Conservation (phyloP, 306 rosid species). For the Prunus padus region DNA sequence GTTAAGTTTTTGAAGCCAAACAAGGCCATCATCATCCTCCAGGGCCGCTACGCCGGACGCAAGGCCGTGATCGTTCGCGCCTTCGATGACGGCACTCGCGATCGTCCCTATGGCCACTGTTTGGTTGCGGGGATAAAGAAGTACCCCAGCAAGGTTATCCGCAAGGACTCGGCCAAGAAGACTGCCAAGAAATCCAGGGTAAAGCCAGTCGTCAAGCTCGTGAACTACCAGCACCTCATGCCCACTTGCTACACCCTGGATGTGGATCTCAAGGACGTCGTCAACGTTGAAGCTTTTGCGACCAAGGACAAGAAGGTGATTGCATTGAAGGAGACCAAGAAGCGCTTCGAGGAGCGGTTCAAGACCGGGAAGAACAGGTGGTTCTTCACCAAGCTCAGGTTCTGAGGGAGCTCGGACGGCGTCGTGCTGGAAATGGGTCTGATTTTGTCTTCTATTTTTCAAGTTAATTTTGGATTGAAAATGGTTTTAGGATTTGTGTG, state of each 20-base stretch:
- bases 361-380: conserved; percentile 57
- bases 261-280: conserved; percentile 49
- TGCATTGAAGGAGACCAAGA: conserved; percentile 45
- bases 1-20: conserved; percentile 47
- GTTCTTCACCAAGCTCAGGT: conserved; percentile 56
- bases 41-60: conserved; percentile 53
- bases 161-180: conserved; percentile 50
- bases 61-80: conserved; percentile 47
- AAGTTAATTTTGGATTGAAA: not conserved
- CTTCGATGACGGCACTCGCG: conserved; percentile 53
- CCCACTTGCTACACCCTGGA: conserved; percentile 50
- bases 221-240: conserved; percentile 51
- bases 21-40: conserved; percentile 49
- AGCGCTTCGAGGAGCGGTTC: conserved; percentile 48
- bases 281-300: conserved; percentile 26
- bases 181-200: conserved; percentile 50
- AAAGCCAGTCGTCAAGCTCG: conserved; percentile 48
- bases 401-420: conserved; percentile 5
- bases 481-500: not conserved
- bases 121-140: conserved; percentile 47
- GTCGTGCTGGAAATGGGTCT: not conserved
- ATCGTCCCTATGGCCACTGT: conserved; percentile 49
- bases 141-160: conserved; percentile 50
- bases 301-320: conserved; percentile 47
- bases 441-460: not conserved